Conservation (phyloP, 1,284 basidiomycete genomes). For the Chiua sp. region DNA sequence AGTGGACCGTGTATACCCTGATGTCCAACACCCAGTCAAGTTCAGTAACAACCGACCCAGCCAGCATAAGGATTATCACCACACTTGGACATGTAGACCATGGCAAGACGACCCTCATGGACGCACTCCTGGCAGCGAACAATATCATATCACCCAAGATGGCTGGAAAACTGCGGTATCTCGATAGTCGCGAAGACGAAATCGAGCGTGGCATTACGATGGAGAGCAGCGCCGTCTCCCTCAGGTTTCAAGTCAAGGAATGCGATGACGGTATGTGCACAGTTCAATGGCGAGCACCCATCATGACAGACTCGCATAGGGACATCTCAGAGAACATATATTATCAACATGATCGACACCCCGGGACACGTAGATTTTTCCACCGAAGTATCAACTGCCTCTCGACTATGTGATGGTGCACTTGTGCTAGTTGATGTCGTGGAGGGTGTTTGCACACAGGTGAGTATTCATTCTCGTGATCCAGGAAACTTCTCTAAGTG, state of each 20-base stretch:
- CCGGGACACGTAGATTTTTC: slow-evolving; percentile 99
- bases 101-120: slow-evolving; percentile 96
- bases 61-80: slow-evolving; percentile 76
- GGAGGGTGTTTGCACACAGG: slow-evolving; percentile 98
- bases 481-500: background rate
- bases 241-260: slow-evolving; percentile 82
- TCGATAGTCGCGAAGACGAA: slow-evolving; percentile 97
- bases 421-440: slow-evolving; percentile 98
- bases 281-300: slow-evolving; percentile 27
- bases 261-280: slow-evolving; percentile 48
- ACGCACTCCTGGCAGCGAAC: slow-evolving; percentile 95
- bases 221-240: slow-evolving; percentile 95
- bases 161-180: slow-evolving; percentile 96
- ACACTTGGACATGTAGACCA: slow-evolving; percentile 89
- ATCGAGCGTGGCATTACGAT: slow-evolving; percentile 99
- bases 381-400: slow-evolving; percentile 95
- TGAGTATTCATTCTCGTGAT: slow-evolving; percentile 39
- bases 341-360: slow-evolving; percentile 97
- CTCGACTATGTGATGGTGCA: slow-evolving; percentile 94
- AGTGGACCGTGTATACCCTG: slow-evolving; percentile 7
- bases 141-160: slow-evolving; percentile 96
- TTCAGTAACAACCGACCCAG: slow-evolving; percentile 53
- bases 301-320: slow-evolving; percentile 47
- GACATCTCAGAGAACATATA: slow-evolving; percentile 66
- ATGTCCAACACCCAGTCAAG: slow-evolving; percentile 25